These are phyloP conservation scores for Phytophthora constricta DNA, from an alignment of 352 stramenopile genomes.

Conservation along the genomic window DNA sequence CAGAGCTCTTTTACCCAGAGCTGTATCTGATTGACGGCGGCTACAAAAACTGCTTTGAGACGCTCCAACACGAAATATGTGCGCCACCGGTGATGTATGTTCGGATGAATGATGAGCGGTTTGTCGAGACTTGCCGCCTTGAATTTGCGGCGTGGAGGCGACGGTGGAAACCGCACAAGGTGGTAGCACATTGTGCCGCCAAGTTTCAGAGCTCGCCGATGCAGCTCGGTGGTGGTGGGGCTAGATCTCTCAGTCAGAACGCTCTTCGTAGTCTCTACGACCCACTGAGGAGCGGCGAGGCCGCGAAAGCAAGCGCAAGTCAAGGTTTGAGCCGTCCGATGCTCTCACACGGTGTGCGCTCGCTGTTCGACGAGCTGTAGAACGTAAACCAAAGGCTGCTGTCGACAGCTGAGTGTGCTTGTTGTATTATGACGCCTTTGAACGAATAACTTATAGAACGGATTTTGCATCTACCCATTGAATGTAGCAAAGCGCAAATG, in stretches of 20 bases:
- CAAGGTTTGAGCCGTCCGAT: conserved; percentile 1
- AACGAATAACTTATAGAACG: conserved; percentile 5
- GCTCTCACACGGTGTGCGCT: conserved; percentile 20
- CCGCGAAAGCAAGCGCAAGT: neutral
- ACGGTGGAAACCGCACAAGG: conserved; percentile 61
- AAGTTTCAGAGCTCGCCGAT: conserved; percentile 42
- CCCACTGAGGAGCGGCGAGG: too few species aligned
- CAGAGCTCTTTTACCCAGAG: conserved; percentile 70
- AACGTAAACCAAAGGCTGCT: neutral
- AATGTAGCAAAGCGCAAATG: neutral
- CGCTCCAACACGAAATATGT: conserved; percentile 44
- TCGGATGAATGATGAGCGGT: conserved; percentile 56
- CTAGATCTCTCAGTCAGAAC: neutral
- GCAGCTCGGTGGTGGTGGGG: neutral
- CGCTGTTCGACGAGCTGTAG: conserved; percentile 42
- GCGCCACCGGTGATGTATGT: conserved; percentile 44
- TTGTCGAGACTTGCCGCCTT: conserved; percentile 47
- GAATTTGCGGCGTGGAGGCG: conserved; percentile 57
- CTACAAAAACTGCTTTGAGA: conserved; percentile 78
- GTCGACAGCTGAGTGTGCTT: neutral
- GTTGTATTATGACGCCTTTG: neutral
- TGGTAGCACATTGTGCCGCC: conserved; percentile 36
- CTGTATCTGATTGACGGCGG: conserved; percentile 75
- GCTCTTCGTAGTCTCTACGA: neutral
- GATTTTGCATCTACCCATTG: neutral